Evolutionary conservation across 164 flowering plant genomes (phyloP).

Genomic region (Warburgia ugandensis): DNA sequence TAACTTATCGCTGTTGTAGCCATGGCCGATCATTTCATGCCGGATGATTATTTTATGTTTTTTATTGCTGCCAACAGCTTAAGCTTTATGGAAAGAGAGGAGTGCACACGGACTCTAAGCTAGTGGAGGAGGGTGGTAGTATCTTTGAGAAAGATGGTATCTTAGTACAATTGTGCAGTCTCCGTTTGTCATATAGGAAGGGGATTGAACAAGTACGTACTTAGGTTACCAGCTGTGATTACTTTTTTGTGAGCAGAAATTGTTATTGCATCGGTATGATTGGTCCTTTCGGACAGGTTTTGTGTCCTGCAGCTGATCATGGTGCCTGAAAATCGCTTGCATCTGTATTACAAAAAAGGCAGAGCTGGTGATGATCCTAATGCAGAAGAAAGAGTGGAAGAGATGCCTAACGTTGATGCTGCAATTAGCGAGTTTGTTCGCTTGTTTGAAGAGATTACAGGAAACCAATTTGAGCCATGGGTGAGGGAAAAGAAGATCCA

Average conservation of each 20-base stretch:
- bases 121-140: constrained; percentile 59
- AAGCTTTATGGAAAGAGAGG: constrained; percentile 71
- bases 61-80: constrained; percentile 31
- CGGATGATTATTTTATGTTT: not conserved
- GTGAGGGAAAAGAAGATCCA: constrained; percentile 67
- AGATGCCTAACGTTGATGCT: constrained; percentile 34
- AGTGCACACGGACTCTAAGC: constrained; percentile 56
- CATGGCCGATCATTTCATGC: too few species aligned
- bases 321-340: constrained; percentile 43
- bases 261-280: not conserved
- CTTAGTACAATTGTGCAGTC: constrained; percentile 71
- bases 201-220: constrained; percentile 47
- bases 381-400: constrained; percentile 66
- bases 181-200: constrained; percentile 44
- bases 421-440: constrained; percentile 53
- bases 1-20: too few species aligned
- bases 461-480: constrained; percentile 82
- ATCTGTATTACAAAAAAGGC: constrained; percentile 67
- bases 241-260: too few species aligned
- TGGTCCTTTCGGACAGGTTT: constrained; percentile 26
- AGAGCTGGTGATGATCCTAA: constrained; percentile 49
- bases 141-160: constrained; percentile 79
- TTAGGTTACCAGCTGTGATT: too few species aligned
- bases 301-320: constrained; percentile 58
- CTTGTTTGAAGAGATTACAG: constrained; percentile 65